Conservation (phyloP, 495 filamentous ascomycete species). For the Neurospora discreta region DNA sequence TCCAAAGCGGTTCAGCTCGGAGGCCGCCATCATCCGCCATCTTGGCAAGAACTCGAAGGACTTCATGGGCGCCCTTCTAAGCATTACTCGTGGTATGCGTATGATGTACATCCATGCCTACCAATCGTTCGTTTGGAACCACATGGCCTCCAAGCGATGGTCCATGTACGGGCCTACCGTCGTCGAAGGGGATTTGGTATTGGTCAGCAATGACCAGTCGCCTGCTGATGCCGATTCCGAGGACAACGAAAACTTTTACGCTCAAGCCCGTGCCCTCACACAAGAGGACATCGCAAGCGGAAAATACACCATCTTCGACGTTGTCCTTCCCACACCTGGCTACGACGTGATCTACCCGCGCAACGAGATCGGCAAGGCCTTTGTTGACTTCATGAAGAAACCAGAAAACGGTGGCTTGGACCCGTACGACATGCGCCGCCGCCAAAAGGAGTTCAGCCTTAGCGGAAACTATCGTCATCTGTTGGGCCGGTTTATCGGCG, state of each 20-base stretch:
- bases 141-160: conserved; percentile 68
- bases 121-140: conserved; percentile 90
- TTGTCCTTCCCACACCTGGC: conserved; percentile 91
- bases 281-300: conserved; percentile 69
- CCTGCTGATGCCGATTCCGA: conserved; percentile 43
- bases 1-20: conserved; percentile 75
- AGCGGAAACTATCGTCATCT: conserved; percentile 80
- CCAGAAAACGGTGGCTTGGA: conserved; percentile 65
- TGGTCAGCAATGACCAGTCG: conserved; percentile 34
- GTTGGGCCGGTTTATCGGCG: conserved; percentile 51
- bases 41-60: conserved; percentile 45
- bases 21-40: conserved; percentile 64
- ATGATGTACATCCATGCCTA: conserved; percentile 96
- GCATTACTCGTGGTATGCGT: conserved; percentile 65
- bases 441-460: conserved; percentile 77
- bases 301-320: conserved; percentile 71
- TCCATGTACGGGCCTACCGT: conserved; percentile 56
- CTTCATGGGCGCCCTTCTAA: conserved; percentile 65
- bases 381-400: conserved; percentile 70
- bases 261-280: conserved; percentile 63
- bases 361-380: conserved; percentile 73
- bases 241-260: conserved; percentile 45
- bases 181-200: conserved; percentile 76
- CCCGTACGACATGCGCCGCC: conserved; percentile 78
- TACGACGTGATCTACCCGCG: conserved; percentile 79